phyloP scores from a whole-genome alignment of 345 rosid genomes.

The Dipteronia dyeriana region DNA sequence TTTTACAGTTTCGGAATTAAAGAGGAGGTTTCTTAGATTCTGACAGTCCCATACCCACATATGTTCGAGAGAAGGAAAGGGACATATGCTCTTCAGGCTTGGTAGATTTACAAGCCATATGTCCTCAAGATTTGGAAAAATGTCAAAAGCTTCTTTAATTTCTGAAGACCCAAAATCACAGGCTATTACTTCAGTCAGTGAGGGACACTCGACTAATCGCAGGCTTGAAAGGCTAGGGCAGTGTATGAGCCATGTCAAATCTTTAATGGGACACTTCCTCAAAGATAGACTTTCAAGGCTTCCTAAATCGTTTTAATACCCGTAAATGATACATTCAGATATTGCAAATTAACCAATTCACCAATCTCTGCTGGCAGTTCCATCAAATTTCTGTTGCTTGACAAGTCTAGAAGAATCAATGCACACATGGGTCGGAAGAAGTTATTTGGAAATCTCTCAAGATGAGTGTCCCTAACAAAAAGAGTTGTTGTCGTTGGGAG shows the following conservation, averaged over 20 bases:
- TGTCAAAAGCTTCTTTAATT: not conserved
- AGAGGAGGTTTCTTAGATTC: not conserved
- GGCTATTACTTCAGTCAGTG: conserved; percentile 5
- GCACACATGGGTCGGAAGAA: not conserved
- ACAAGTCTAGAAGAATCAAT: conserved; percentile 8
- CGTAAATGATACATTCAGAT: conserved; percentile 8
- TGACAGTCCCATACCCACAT: conserved; percentile 4
- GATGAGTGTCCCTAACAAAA: not conserved
- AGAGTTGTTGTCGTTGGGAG: not conserved
- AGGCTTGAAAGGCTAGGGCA: conserved; percentile 3
- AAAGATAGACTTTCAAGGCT: not conserved
- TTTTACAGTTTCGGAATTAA: not conserved
- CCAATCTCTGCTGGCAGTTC: not conserved
- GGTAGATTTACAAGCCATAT: conserved; percentile 1
- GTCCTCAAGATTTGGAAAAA: not conserved
- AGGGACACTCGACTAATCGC: not conserved
- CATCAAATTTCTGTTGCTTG: not conserved
- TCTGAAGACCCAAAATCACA: not conserved
- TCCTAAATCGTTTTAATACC: not conserved
- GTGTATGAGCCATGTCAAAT: not conserved
- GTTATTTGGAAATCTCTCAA: not conserved
- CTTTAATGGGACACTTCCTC: not conserved
- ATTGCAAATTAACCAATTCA: not conserved
- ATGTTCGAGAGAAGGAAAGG: conserved; percentile 18
- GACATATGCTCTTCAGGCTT: conserved; percentile 17